Evolutionary conservation across 768 basidiomycete genomes (phyloP), one percentile per base, ranked within the genome.

Genomic region (Peribolospora baueri): DNA sequence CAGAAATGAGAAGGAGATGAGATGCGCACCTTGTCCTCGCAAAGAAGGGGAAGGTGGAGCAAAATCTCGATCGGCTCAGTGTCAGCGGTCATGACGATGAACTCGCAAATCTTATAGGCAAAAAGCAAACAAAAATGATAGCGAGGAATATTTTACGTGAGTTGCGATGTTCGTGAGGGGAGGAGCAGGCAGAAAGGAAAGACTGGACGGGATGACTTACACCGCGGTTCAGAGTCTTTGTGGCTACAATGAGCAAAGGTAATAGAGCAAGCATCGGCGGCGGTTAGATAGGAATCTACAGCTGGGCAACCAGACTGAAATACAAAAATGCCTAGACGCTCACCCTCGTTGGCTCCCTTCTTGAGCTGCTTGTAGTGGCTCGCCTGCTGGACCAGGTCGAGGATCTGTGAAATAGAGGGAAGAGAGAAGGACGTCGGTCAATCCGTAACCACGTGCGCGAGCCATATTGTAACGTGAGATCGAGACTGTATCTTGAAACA

Each of bases 281-380:
- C 42, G 10, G 36, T 53, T 39, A 9, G 38, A 38, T 25, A 25
- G 25, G 25, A 1, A 25, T 25, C 25, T 25, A 1, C 25, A 25
- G 25, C 25, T 25, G 25, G 25, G 25, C 25, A 25, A 25, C 25
- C 25, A 25, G 25, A 25, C 25, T 25, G 25, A 11, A 3, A n/a
- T n/a, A 41, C 52, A 39, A 13, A 45, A 14, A 45, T 10, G n/a
- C n/a, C 13, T 11, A 64, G 25, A 25, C 25, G 25, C 73, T 42
- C 51, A 84, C 85, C 84, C 77, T 98, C 93, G 70, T 98, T 98
- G 47, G 93, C 93, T 58, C 93, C 91, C 72, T 95, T 95, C 73
- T 95, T 97, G 50, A 95, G 72, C 69, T 95, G 90, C 71, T 95
- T 95, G 74, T 91, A 93, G 69, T 88, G 82, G n/a, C 77, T 73